phyloP scores from a whole-genome alignment of 352 stramenopile genomes.

The Pythium diclinum region DNA sequence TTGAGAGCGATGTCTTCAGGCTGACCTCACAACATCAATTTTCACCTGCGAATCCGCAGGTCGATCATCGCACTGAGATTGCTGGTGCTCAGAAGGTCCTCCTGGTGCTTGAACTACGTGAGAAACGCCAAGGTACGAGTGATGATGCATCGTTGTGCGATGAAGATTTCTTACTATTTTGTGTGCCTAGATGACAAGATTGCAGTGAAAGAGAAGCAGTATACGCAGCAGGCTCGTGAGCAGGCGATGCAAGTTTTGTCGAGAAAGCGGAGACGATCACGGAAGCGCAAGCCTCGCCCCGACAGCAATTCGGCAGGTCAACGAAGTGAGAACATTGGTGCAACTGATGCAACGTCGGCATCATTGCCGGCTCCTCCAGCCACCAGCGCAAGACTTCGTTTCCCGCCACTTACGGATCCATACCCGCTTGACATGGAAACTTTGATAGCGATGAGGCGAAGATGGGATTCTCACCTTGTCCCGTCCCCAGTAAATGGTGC shows the following conservation, averaged over 20 bases:
- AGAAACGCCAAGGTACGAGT: constrained; percentile 19
- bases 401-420: constrained; percentile 22
- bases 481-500: constrained; percentile 21
- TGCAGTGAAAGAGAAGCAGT: background rate
- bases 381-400: background rate
- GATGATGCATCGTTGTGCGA: background rate
- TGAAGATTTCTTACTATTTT: background rate
- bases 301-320: background rate
- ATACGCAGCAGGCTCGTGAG: background rate
- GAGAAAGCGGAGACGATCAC: background rate
- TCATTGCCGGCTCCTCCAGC: too few relatives aligned
- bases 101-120: constrained; percentile 20
- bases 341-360: background rate
- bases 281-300: constrained; percentile 2
- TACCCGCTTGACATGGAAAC: constrained; percentile 35
- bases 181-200: background rate
- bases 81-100: constrained; percentile 25
- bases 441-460: constrained; percentile 24
- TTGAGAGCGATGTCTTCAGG: background rate
- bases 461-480: constrained; percentile 31
- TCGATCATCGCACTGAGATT: background rate
- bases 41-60: background rate
- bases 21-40: background rate
- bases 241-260: background rate
- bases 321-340: background rate